phyloP scores from a whole-genome alignment of 2,329 filamentous ascomycete species.

The Lasiodiplodia sp. region DNA sequence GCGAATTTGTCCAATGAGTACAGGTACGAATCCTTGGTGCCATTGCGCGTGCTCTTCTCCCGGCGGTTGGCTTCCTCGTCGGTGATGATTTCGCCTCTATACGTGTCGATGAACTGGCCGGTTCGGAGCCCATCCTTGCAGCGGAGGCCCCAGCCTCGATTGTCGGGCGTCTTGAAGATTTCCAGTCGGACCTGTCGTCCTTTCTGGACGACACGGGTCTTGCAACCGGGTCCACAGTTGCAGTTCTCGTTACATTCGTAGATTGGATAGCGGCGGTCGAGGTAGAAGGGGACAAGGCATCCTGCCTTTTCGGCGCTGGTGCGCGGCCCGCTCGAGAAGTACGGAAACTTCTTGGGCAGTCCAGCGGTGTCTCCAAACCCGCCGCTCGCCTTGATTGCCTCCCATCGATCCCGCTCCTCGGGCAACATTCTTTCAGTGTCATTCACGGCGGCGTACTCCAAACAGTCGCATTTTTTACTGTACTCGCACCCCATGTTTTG shows the following conservation, averaged over 20 bases:
- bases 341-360: constrained; percentile 66
- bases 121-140: constrained; percentile 68
- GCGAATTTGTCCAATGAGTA: constrained; percentile 84
- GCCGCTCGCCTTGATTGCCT: constrained; percentile 33
- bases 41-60: constrained; percentile 50
- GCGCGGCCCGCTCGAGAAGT: constrained; percentile 53
- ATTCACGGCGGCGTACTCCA: constrained; percentile 66
- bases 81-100: constrained; percentile 68
- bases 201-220: constrained; percentile 78
- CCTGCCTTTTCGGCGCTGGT: constrained; percentile 30
- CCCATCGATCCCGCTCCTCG: constrained; percentile 23
- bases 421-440: constrained; percentile 37
- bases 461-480: constrained; percentile 68
- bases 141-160: constrained; percentile 81
- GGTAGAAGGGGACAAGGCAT: constrained; percentile 52
- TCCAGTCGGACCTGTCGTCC: constrained; percentile 75
- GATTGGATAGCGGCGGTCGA: constrained; percentile 60
- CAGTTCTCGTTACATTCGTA: constrained; percentile 83
- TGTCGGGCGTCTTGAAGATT: constrained; percentile 72
- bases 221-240: constrained; percentile 68
- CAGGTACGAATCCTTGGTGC: constrained; percentile 76
- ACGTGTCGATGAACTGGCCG: constrained; percentile 82
- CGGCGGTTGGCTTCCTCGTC: constrained; percentile 68
- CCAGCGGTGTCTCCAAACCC: constrained; percentile 41
- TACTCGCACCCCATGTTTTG: constrained; percentile 67